Percentiles rank a stretch among this genome's conserved stretches.
Conservation (phyloP, 1,284 basidiomycete species). For the Pseudozyma flocculosa region DNA sequence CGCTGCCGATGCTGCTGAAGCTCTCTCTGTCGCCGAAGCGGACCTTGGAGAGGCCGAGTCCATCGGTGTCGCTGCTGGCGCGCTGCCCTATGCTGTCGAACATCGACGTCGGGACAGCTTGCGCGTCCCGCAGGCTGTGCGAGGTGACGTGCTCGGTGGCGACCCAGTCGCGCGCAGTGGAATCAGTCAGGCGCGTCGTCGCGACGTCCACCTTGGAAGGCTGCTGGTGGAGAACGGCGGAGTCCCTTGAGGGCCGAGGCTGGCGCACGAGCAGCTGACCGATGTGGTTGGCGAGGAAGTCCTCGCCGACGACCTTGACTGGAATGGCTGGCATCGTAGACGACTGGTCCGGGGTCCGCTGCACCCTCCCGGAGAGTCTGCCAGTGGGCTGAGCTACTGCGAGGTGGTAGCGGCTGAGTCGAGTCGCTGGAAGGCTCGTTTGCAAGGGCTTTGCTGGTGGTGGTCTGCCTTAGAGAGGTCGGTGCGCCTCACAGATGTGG, state of each 20-base stretch:
- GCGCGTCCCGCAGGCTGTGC: too few relatives aligned
- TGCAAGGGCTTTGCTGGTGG: too few relatives aligned
- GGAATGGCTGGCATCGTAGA: constrained; percentile 18
- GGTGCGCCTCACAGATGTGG: too few relatives aligned
- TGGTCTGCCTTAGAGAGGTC: too few relatives aligned
- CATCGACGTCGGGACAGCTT: too few relatives aligned
- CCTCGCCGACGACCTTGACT: constrained; percentile 17
- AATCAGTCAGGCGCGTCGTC: not conserved
- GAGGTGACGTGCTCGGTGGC: not conserved
- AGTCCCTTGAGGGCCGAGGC: not conserved
- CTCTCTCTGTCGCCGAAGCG: not conserved
- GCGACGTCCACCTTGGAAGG: too few relatives aligned
- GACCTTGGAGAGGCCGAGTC: too few relatives aligned
- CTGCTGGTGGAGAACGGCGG: not conserved
- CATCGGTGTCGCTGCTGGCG: not conserved
- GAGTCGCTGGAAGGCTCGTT: too few relatives aligned
- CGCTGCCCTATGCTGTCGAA: not conserved
- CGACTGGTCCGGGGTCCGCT: too few relatives aligned
- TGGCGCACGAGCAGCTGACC: constrained; percentile 34
- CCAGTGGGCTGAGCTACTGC: too few relatives aligned
- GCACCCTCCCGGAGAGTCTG: too few relatives aligned
- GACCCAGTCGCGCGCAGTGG: not conserved
- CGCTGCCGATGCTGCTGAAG: not conserved
- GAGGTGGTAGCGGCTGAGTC: too few relatives aligned
- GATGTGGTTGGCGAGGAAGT: constrained; percentile 39